These are phyloP conservation scores for Volvox reticuliferus DNA, from an alignment of 139 green algal genomes.

Conservation along the genomic window DNA sequence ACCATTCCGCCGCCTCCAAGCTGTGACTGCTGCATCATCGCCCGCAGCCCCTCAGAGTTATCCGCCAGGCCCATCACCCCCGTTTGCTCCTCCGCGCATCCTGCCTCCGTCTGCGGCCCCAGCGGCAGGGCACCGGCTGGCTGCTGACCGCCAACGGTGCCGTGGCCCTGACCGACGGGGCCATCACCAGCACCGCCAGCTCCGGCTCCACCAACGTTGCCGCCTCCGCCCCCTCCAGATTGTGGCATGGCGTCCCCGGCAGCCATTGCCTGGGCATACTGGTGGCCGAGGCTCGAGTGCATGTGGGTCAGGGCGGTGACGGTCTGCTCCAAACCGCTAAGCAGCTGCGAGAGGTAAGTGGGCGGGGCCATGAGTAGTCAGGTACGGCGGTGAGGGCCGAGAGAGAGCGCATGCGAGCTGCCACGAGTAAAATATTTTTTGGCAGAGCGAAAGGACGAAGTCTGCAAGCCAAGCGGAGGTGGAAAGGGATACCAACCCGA, in stretches of 20 bases:
- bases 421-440: too few relatives aligned
- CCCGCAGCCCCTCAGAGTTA: neutral
- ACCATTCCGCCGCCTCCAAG: slow-evolving; percentile 4
- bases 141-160: neutral
- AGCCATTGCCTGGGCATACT: neutral
- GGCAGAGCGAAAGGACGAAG: too few relatives aligned
- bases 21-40: slow-evolving; percentile 4
- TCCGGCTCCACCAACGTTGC: neutral
- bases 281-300: neutral
- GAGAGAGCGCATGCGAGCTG: too few relatives aligned
- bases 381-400: neutral
- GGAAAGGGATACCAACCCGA: too few relatives aligned
- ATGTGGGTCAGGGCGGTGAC: neutral
- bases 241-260: neutral
- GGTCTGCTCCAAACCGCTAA: slow-evolving; percentile 19
- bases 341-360: neutral
- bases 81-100: slow-evolving; percentile 9
- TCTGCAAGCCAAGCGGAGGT: too few relatives aligned
- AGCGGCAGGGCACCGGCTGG: neutral
- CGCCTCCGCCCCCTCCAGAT: neutral
- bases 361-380: neutral
- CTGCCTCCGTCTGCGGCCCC: slow-evolving; percentile 4
- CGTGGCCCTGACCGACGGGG: too few relatives aligned
- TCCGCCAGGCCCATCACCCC: slow-evolving; percentile 29
- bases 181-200: neutral